Conservation (phyloP, 805 yeast genomes). For the Clavispora vitiphila region DNA sequence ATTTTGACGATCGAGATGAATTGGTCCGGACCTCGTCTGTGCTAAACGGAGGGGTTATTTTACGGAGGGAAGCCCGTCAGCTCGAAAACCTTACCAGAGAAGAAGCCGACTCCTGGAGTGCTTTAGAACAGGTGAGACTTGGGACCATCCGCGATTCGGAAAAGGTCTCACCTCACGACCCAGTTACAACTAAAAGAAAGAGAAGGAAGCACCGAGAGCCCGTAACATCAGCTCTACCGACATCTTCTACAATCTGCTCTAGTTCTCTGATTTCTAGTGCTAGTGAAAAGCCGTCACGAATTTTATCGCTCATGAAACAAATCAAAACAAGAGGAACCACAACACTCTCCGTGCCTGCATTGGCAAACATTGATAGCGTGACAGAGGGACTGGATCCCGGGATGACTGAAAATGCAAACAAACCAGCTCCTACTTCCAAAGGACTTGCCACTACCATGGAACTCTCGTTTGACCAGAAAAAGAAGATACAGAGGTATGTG, state of each 20-base stretch:
- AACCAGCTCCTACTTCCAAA: neutral
- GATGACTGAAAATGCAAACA: neutral
- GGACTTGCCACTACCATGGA: constrained; percentile 4
- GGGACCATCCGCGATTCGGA: neutral
- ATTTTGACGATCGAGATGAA: constrained; percentile 2
- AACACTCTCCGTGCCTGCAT: neutral
- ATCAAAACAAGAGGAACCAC: constrained; percentile 4
- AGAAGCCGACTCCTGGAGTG: constrained; percentile 34
- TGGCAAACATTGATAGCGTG: constrained; percentile 3
- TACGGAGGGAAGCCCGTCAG: constrained; percentile 29
- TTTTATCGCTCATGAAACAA: constrained; percentile 20
- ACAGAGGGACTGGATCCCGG: neutral
- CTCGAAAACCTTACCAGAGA: constrained; percentile 26
- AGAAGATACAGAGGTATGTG: constrained; percentile 52
- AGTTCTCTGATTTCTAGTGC: neutral
- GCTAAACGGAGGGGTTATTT: constrained; percentile 36
- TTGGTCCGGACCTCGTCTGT: constrained; percentile 11
- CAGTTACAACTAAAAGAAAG: neutral
- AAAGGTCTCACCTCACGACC: neutral
- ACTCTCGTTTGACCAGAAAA: constrained; percentile 43
- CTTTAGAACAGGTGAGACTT: constrained; percentile 27
- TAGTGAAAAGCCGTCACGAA: constrained; percentile 6
- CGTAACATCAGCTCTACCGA: neutral
- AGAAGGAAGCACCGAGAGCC: neutral
- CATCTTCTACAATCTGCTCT: neutral